Evolutionary conservation across 2,329 filamentous ascomycete species (phyloP).

Genomic region (Monascus ruber): DNA sequence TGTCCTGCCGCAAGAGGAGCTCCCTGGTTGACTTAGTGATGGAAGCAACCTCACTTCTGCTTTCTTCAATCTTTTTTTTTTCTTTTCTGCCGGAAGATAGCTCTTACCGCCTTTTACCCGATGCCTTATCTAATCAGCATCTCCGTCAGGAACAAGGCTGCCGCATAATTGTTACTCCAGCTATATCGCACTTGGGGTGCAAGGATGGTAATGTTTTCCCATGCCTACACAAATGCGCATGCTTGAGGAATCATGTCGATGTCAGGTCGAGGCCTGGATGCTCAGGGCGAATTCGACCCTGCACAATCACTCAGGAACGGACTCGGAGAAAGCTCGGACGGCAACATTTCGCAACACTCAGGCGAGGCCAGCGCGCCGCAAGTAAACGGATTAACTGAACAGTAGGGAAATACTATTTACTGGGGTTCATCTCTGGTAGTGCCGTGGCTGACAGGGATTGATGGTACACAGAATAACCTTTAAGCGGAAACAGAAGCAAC

Average conservation of each 20-base stretch:
- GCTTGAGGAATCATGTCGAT: conserved; percentile 16
- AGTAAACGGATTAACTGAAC: conserved; percentile 21
- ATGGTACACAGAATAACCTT: conserved; percentile 25
- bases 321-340: conserved; percentile 11
- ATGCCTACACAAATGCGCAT: conserved; percentile 8
- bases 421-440: background rate
- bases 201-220: conserved; percentile 3
- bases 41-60: conserved; percentile 1
- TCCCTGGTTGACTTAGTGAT: conserved; percentile 17
- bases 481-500: conserved; percentile 32
- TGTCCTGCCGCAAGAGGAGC: conserved; percentile 23
- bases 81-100: conserved; percentile 19
- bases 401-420: conserved; percentile 14
- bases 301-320: conserved; percentile 4
- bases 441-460: conserved; percentile 1
- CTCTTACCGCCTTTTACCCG: conserved; percentile 15
- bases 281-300: conserved; percentile 7
- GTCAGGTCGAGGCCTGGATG: conserved; percentile 11
- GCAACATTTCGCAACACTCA: conserved; percentile 9
- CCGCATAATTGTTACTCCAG: conserved; percentile 3
- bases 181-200: background rate
- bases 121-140: conserved; percentile 7
- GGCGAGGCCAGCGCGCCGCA: conserved; percentile 16
- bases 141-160: conserved; percentile 6
- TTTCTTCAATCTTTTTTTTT: conserved; percentile 19